These are phyloP conservation scores for Casuarina equisetifolia DNA, from an alignment of 306 rosid species.

Conservation along the genomic window DNA sequence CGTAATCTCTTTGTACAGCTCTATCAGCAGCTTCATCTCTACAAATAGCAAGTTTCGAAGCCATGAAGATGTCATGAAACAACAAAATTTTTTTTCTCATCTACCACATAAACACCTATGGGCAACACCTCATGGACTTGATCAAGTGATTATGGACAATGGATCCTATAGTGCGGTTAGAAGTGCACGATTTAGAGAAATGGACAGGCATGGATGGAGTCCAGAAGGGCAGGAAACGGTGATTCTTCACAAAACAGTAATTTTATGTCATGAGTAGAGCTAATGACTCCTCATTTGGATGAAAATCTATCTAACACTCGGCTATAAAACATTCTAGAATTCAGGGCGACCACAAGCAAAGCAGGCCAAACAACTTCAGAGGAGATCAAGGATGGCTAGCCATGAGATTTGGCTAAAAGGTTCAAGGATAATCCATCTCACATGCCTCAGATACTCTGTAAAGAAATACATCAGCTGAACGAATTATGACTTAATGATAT, in stretches of 20 bases:
- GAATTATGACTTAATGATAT: constrained; percentile 4
- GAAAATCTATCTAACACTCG: background rate
- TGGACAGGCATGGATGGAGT: constrained; percentile 1
- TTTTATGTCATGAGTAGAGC: background rate
- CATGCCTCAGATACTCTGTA: background rate
- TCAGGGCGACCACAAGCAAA: background rate
- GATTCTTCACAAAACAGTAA: background rate
- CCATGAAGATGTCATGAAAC: constrained; percentile 1
- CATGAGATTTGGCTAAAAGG: background rate
- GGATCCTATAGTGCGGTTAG: background rate
- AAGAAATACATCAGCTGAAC: background rate
- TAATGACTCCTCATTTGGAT: background rate
- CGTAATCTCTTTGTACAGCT: constrained; percentile 36
- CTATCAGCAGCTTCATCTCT: constrained; percentile 65
- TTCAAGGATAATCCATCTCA: background rate
- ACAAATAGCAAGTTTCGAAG: constrained; percentile 36
- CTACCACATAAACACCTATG: background rate
- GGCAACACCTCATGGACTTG: constrained; percentile 5
- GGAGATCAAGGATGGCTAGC: background rate
- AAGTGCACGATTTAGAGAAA: background rate
- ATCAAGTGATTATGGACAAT: background rate
- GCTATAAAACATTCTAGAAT: background rate
- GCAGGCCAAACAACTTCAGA: background rate
- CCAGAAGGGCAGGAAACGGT: background rate
- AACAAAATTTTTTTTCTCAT: background rate